Evolutionary conservation across 1,284 basidiomycete species (phyloP).

Genomic region (Vanrija sp.): DNA sequence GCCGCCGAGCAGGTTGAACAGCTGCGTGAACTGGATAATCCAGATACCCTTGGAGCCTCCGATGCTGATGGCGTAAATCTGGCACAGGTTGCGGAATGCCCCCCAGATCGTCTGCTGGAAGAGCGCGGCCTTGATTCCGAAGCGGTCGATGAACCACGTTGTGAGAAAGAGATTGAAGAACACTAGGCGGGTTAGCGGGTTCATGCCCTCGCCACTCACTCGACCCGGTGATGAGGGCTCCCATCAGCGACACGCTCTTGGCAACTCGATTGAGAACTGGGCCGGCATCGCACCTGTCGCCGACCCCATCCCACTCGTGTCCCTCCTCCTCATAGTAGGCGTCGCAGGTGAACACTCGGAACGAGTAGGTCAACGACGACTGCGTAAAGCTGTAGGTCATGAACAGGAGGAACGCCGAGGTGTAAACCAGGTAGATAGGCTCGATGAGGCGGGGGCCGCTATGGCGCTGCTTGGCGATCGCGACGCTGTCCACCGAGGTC

Average conservation of each 20-base stretch:
- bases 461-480: too few species aligned
- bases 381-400: conserved; percentile 38
- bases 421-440: conserved; percentile 25
- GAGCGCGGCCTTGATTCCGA: conserved; percentile 35
- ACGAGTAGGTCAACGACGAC: conserved; percentile 37
- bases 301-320: conserved; percentile 13
- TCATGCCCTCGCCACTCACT: conserved; percentile 19
- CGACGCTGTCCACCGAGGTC: too few species aligned
- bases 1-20: conserved; percentile 40
- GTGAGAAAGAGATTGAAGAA: conserved; percentile 42
- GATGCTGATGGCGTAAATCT: conserved; percentile 28
- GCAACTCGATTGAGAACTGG: conserved; percentile 24
- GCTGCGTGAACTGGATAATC: conserved; percentile 37
- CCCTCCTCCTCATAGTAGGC: conserved; percentile 26
- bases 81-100: conserved; percentile 30
- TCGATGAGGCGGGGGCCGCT: conserved; percentile 10
- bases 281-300: neutral
- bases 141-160: conserved; percentile 30
- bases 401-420: conserved; percentile 29
- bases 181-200: conserved; percentile 9
- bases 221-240: conserved; percentile 17
- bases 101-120: conserved; percentile 40
- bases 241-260: conserved; percentile 31
- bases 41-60: conserved; percentile 27
- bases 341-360: conserved; percentile 36